Percentiles rank a stretch among this genome's conserved stretches.
Conservation (phyloP, 2,329 filamentous ascomycete species). For the Sclerotinia spermophila region DNA sequence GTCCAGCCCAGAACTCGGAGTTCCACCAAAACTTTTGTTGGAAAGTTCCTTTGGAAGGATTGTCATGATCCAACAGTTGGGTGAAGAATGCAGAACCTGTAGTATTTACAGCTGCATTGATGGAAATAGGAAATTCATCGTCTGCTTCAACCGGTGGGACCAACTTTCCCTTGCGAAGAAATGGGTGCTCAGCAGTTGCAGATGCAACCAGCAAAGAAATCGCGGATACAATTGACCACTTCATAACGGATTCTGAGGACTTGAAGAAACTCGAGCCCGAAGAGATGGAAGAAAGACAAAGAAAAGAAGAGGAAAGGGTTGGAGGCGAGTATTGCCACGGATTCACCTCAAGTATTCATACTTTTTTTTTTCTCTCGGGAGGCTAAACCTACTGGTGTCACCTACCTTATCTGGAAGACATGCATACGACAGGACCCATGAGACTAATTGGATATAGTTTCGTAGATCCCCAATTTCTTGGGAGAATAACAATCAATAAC, state of each 20-base stretch:
- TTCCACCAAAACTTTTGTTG: constrained; percentile 53
- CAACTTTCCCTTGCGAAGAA: constrained; percentile 26
- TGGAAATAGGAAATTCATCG: constrained; percentile 21
- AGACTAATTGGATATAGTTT: background rate
- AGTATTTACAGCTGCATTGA: constrained; percentile 18
- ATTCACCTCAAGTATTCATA: constrained; percentile 5
- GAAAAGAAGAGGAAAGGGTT: background rate
- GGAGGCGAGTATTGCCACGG: background rate
- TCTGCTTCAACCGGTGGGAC: constrained; percentile 28
- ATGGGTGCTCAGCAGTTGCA: constrained; percentile 24
- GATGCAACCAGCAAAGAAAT: constrained; percentile 22
- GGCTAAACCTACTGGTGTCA: constrained; percentile 6
- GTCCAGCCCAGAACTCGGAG: constrained; percentile 49
- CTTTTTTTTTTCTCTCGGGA: background rate
- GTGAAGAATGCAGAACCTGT: constrained; percentile 32
- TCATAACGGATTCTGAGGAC: constrained; percentile 26
- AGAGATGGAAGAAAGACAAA: background rate
- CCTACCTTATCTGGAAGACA: constrained; percentile 17
- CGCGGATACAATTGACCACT: constrained; percentile 28
- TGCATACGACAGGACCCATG: background rate
- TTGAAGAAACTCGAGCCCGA: background rate
- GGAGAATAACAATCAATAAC: constrained; percentile 9
- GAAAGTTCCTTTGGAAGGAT: constrained; percentile 54
- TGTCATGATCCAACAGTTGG: constrained; percentile 56
- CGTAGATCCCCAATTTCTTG: constrained; percentile 7